Evolutionary conservation across 768 basidiomycete genomes (phyloP).

Genomic region (Auricularia sp.): DNA sequence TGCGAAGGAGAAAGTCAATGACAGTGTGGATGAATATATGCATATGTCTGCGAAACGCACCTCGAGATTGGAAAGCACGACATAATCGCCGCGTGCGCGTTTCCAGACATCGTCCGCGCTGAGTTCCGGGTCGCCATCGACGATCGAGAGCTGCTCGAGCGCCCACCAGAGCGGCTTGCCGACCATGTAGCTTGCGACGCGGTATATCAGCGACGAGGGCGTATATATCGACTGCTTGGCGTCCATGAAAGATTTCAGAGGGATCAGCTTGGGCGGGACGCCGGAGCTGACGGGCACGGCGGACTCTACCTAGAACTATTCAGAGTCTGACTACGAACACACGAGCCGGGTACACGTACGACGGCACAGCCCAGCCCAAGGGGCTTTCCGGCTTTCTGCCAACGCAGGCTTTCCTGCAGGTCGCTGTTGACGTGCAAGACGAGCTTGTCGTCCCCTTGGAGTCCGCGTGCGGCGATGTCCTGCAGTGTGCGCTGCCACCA

Average conservation of each 20-base stretch:
- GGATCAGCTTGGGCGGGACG: constrained; percentile 33
- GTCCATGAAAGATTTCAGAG: constrained; percentile 44
- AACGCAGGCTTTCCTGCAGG: constrained; percentile 50
- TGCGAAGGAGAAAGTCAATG: neutral
- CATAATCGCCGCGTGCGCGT: constrained; percentile 59
- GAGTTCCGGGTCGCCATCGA: constrained; percentile 45
- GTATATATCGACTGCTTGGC: constrained; percentile 56
- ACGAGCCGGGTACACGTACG: constrained; percentile 38
- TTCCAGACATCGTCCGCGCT: constrained; percentile 43
- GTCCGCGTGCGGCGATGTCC: constrained; percentile 45
- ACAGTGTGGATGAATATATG: neutral
- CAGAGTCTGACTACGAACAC: neutral
- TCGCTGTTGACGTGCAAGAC: constrained; percentile 46
- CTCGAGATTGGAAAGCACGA: constrained; percentile 56
- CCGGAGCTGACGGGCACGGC: constrained; percentile 65
- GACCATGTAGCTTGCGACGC: constrained; percentile 60
- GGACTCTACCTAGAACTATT: constrained; percentile 21
- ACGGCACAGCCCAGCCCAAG: constrained; percentile 60
- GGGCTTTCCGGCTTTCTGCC: constrained; percentile 67
- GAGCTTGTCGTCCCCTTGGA: constrained; percentile 46
- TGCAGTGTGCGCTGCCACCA: constrained; percentile 80
- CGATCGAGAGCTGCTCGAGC: constrained; percentile 65
- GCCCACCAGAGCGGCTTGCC: constrained; percentile 84
- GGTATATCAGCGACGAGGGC: constrained; percentile 55
- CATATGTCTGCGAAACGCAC: constrained; percentile 8